Evolutionary conservation across 768 basidiomycete species (phyloP).

Genomic region (Lyophyllum shimeji): DNA sequence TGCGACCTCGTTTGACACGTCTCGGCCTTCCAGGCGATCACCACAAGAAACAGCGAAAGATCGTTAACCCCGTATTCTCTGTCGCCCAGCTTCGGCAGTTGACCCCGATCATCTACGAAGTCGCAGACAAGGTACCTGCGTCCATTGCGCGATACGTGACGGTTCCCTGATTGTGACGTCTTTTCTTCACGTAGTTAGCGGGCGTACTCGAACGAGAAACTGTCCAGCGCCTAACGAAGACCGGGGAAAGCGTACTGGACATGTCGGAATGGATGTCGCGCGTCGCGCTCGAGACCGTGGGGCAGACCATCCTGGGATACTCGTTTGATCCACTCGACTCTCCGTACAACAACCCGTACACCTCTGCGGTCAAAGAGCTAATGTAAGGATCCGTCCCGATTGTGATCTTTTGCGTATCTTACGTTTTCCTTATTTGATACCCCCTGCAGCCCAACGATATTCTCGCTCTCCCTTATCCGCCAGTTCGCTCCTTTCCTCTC

Average conservation of each 20-base stretch:
- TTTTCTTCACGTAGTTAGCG: conserved; percentile 21
- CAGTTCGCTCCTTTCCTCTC: conserved; percentile 45
- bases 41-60: conserved; percentile 49
- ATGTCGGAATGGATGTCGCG: conserved; percentile 49
- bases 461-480: conserved; percentile 42
- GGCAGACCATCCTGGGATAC: conserved; percentile 43
- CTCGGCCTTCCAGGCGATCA: conserved; percentile 30
- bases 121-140: conserved; percentile 41
- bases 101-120: conserved; percentile 43
- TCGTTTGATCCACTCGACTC: conserved; percentile 48
- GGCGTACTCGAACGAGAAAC: conserved; percentile 28
- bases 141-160: neutral
- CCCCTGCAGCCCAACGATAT: conserved; percentile 40
- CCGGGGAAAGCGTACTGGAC: conserved; percentile 30
- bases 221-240: conserved; percentile 1
- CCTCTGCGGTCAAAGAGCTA: conserved; percentile 42
- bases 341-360: conserved; percentile 41
- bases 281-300: conserved; percentile 43
- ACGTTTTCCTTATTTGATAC: neutral
- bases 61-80: conserved; percentile 48
- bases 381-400: conserved; percentile 32
- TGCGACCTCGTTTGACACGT: neutral
- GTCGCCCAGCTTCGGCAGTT: conserved; percentile 42
- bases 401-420: neutral
- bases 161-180: neutral